Conservation (phyloP, 2,329 filamentous ascomycete genomes). For the Diaporthe sp. region DNA sequence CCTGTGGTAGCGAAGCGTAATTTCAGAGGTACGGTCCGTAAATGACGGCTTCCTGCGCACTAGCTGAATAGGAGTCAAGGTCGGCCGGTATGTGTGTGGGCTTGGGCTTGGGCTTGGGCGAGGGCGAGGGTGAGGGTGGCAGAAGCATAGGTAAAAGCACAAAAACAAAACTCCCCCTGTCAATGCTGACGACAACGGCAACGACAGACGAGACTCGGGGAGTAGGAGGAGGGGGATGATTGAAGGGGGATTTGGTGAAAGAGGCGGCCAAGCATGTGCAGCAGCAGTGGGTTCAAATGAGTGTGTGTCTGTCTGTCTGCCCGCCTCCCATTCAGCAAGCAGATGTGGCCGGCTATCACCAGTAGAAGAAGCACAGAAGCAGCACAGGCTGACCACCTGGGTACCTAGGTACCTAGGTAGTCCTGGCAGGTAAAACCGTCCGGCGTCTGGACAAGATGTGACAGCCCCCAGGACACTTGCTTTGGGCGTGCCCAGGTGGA, state of each 20-base stretch:
- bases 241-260: constrained; percentile 26
- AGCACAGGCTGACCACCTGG: neutral
- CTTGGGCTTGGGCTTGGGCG: neutral
- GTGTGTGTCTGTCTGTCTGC: neutral
- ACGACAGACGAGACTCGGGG: constrained; percentile 22
- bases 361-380: neutral
- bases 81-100: constrained; percentile 1
- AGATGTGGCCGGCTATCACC: neutral
- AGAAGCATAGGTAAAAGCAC: constrained; percentile 25
- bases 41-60: constrained; percentile 29
- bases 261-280: constrained; percentile 15
- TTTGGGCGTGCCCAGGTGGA: constrained; percentile 17
- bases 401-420: constrained; percentile 11
- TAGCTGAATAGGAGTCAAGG: constrained; percentile 32
- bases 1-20: constrained; percentile 43
- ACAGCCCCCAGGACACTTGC: constrained; percentile 14
- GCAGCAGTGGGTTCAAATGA: constrained; percentile 11
- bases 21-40: constrained; percentile 38
- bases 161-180: constrained; percentile 28
- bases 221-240: neutral
- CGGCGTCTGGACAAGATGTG: constrained; percentile 24
- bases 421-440: constrained; percentile 20
- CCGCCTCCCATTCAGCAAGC: neutral
- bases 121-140: neutral
- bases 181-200: constrained; percentile 27